phyloP scores from a whole-genome alignment of 768 basidiomycete species.

The Boletus huronensis region DNA sequence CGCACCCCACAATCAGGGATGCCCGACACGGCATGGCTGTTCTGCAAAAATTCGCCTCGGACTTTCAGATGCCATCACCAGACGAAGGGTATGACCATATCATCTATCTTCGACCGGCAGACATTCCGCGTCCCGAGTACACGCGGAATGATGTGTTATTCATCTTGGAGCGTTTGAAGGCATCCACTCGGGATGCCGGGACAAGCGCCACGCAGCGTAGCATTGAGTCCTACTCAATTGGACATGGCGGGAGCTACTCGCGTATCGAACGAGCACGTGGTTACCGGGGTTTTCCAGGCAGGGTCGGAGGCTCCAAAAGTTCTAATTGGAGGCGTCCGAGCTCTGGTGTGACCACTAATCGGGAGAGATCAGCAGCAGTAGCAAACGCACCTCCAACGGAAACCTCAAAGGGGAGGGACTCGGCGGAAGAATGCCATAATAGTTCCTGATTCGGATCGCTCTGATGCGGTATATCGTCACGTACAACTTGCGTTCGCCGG shows the following conservation, averaged over 20 bases:
- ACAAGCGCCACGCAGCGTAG: slow-evolving; percentile 3
- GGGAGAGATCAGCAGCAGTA: slow-evolving; percentile 12
- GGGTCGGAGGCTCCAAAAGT: slow-evolving; percentile 13
- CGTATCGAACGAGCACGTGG: slow-evolving; percentile 20
- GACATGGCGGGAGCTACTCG: slow-evolving; percentile 5
- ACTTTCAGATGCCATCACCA: slow-evolving; percentile 52
- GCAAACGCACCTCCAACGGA: slow-evolving; percentile 18
- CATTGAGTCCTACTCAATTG: slow-evolving; percentile 4
- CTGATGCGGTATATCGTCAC: slow-evolving; percentile 19
- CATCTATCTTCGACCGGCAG: slow-evolving; percentile 33
- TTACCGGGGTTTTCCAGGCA: slow-evolving; percentile 16
- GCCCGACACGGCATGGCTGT: slow-evolving; percentile 55
- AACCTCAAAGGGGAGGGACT: slow-evolving; percentile 21
- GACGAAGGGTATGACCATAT: slow-evolving; percentile 69
- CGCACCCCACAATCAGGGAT: slow-evolving; percentile 73
- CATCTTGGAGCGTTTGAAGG: slow-evolving; percentile 49
- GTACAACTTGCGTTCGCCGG: slow-evolving; percentile 16
- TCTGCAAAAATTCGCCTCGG: slow-evolving; percentile 61
- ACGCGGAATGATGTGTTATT: slow-evolving; percentile 47
- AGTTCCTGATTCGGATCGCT: slow-evolving; percentile 17
- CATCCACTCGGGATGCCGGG: slow-evolving; percentile 23
- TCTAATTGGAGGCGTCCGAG: slow-evolving; percentile 19
- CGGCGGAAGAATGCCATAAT: slow-evolving; percentile 23
- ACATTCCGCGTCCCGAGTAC: slow-evolving; percentile 44
- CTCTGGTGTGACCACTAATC: slow-evolving; percentile 9